Evolutionary conservation across 257 asterid genomes (phyloP).

Genomic region (Buddleja alternifolia): DNA sequence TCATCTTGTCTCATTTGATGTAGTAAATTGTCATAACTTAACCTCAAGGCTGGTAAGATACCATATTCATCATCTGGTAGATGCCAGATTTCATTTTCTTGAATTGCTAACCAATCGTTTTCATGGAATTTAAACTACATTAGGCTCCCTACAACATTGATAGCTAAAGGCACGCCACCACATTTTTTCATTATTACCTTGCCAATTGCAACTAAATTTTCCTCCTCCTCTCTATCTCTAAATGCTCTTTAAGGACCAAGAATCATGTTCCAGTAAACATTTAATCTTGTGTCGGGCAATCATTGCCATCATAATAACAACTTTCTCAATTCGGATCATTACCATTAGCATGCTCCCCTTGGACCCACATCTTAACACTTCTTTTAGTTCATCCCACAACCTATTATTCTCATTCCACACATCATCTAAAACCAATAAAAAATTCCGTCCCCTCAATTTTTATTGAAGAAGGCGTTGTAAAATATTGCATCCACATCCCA

Average conservation of each 20-base stretch:
- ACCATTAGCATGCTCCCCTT: no score
- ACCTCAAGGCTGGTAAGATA: slow-evolving; percentile 25
- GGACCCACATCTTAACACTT: slow-evolving; percentile 26
- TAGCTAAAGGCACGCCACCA: slow-evolving; percentile 30
- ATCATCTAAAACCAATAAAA: slow-evolving; percentile 40
- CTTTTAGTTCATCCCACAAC: slow-evolving; percentile 34
- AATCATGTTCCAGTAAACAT: slow-evolving; percentile 25
- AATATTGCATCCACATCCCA: slow-evolving; percentile 4
- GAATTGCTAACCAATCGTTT: slow-evolving; percentile 27
- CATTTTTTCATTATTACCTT: slow-evolving; percentile 32
- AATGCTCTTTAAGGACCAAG: slow-evolving; percentile 36
- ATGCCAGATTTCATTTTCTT: slow-evolving; percentile 24
- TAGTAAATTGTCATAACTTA: slow-evolving; percentile 32
- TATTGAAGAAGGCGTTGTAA: slow-evolving; percentile 26
- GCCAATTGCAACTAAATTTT: slow-evolving; percentile 5
- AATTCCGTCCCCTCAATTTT: slow-evolving; percentile 28
- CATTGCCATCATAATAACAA: slow-evolving; percentile 30
- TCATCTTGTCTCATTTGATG: slow-evolving; percentile 28
- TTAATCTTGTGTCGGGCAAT: slow-evolving; percentile 14
- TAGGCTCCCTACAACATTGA: slow-evolving; percentile 30
- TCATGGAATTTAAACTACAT: slow-evolving; percentile 18
- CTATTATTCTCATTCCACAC: slow-evolving; percentile 36
- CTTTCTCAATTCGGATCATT: slow-evolving; percentile 25
- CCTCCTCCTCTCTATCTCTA: not conserved
- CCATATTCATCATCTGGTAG: not conserved